Percentiles rank a stretch among this genome's conserved stretches.
These are phyloP conservation scores for Penicillium pulvis DNA, from an alignment of 495 filamentous ascomycete genomes.

Conservation along the genomic window DNA sequence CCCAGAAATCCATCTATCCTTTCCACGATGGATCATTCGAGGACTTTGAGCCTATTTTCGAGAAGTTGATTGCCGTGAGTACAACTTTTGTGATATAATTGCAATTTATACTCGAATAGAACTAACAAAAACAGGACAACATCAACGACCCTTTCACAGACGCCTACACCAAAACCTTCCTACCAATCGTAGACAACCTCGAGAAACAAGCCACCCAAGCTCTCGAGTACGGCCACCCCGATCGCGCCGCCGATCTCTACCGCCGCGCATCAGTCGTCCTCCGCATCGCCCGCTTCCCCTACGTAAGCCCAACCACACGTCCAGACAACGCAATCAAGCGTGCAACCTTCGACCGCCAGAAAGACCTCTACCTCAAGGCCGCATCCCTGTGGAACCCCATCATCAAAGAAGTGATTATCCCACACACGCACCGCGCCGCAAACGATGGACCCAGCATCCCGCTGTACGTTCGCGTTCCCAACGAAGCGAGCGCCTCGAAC, in stretches of 20 bases:
- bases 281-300: constrained; percentile 75
- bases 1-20: constrained; percentile 67
- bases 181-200: constrained; percentile 58
- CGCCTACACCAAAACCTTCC: constrained; percentile 64
- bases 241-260: constrained; percentile 62
- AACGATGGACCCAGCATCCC: constrained; percentile 61
- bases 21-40: constrained; percentile 72
- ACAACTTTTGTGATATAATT: background rate
- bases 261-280: constrained; percentile 71
- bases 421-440: constrained; percentile 51
- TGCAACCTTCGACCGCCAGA: constrained; percentile 67
- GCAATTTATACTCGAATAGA: background rate
- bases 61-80: constrained; percentile 59
- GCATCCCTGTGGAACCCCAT: constrained; percentile 55
- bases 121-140: constrained; percentile 40
- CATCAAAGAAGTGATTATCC: constrained; percentile 61
- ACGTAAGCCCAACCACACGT: constrained; percentile 50
- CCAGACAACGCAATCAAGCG: constrained; percentile 50
- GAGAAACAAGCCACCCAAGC: constrained; percentile 50
- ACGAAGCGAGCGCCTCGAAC: constrained; percentile 34
- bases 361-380: constrained; percentile 63
- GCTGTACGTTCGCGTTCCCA: constrained; percentile 63
- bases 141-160: constrained; percentile 65
- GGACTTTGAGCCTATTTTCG: constrained; percentile 75
- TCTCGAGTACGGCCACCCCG: constrained; percentile 42